A percentile compares a stretch with the other conserved stretches of the same genome.
phyloP scores from a whole-genome alignment of 805 yeast genomes.

The Saccharomycopsis synnaedendra region DNA sequence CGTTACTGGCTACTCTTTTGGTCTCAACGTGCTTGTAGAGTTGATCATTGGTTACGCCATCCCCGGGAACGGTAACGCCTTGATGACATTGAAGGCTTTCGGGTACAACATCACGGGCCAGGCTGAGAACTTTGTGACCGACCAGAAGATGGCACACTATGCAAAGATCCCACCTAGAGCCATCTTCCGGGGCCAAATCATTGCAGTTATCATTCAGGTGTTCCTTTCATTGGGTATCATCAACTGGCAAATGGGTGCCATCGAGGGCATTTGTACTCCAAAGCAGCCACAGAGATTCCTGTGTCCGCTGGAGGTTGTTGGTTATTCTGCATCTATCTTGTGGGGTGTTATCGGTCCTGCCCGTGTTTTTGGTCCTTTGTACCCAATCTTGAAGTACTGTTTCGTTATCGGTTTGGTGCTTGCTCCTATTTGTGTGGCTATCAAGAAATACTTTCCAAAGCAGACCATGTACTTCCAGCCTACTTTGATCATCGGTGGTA shows the following conservation, averaged over 20 bases:
- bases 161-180: slow-evolving; percentile 49
- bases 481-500: slow-evolving; percentile 39
- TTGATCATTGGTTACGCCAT: slow-evolving; percentile 45
- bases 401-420: slow-evolving; percentile 43
- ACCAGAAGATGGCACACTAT: slow-evolving; percentile 47
- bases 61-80: slow-evolving; percentile 44
- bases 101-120: slow-evolving; percentile 54
- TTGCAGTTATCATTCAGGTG: slow-evolving; percentile 23
- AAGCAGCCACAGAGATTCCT: slow-evolving; percentile 29
- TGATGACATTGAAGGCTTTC: slow-evolving; percentile 38
- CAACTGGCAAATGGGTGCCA: slow-evolving; percentile 26
- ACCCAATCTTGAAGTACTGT: slow-evolving; percentile 53
- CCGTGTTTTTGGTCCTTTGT: slow-evolving; percentile 43
- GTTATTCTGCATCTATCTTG: slow-evolving; percentile 38
- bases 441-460: slow-evolving; percentile 21
- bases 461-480: slow-evolving; percentile 34
- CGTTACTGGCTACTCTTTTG: slow-evolving; percentile 36
- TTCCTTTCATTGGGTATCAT: slow-evolving; percentile 24
- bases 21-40: slow-evolving; percentile 43
- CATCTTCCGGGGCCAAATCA: slow-evolving; percentile 35
- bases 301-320: slow-evolving; percentile 29
- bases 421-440: slow-evolving; percentile 22
- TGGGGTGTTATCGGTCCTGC: slow-evolving; percentile 49
- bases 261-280: slow-evolving; percentile 25
- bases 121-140: slow-evolving; percentile 49